These are phyloP conservation scores for Globomyces pollinis-pini DNA, from an alignment of 192 early-diverging fungal species.

Conservation along the genomic window DNA sequence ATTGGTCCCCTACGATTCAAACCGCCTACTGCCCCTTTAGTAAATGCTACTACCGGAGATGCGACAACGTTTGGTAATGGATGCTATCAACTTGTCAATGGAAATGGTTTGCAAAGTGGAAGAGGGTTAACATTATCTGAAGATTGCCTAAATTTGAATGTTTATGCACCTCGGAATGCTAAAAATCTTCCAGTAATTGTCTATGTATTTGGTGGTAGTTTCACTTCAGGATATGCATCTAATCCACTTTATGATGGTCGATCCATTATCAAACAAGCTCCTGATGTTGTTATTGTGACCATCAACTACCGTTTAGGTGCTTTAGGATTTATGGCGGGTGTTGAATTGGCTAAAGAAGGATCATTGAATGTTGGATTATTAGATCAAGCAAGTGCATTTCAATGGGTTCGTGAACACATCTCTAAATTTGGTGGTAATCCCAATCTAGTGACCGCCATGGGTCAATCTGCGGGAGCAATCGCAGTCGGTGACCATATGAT, in stretches of 20 bases:
- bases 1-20: slow-evolving; percentile 4
- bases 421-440: slow-evolving; percentile 58
- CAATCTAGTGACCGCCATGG: slow-evolving; percentile 44
- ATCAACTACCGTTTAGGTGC: slow-evolving; percentile 38
- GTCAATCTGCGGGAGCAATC: slow-evolving; percentile 51
- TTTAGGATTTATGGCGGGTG: slow-evolving; percentile 23
- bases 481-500: slow-evolving; percentile 16
- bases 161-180: slow-evolving; percentile 22
- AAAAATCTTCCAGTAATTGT: slow-evolving; percentile 48
- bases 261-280: not conserved
- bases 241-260: slow-evolving; percentile 33
- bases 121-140: not conserved
- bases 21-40: not conserved
- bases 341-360: slow-evolving; percentile 3
- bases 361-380: slow-evolving; percentile 28
- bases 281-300: slow-evolving; percentile 25
- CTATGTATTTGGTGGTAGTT: slow-evolving; percentile 54
- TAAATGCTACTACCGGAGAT: not conserved
- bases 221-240: slow-evolving; percentile 28
- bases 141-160: slow-evolving; percentile 43
- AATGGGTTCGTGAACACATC: slow-evolving; percentile 59
- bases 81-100: not conserved
- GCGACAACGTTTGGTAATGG: not conserved
- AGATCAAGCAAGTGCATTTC: slow-evolving; percentile 34
- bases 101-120: not conserved